Evolutionary conservation across 306 rosid species (phyloP), one percentile per base, ranked within the genome.

Genomic region (Corylus americana): DNA sequence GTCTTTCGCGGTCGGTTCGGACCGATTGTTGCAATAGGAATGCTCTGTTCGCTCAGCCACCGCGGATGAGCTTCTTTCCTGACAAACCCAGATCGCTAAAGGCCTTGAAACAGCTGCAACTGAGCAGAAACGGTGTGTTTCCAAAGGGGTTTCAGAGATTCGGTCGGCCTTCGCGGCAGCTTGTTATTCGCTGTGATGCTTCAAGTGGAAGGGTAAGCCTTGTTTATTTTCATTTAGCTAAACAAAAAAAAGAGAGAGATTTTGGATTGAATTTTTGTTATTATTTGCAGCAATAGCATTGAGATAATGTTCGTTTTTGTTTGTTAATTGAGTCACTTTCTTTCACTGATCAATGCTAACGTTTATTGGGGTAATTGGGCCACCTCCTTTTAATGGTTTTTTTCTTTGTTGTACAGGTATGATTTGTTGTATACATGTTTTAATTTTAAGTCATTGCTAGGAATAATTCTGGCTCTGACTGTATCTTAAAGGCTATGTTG

Each of bases 141-240:
- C n/a, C 85, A 13, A 83, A 82, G 75, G 92, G 88, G 55, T 75
- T 58, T 70, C 67, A 16, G 11, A 80, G 84, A 70, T 69, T 69
- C 79, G 61, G 82, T 3, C 82, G 86, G 79, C 78, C 48, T 50
- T 77, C 86, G 9, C 76, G 74, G 39, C 83, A 8, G 11, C 83
- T 87, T 63, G 80, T 75, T 83, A 89, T 93, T 47, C 91, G 91
- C 16, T 88, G 98, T 51, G 82, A 85, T 2, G 81, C 91, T 80
- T 74, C 99, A 11, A 82, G 64, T 80, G 99, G 96, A 89, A 93
- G 93, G 90, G 99, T 95, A 87, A 8, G 78, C 13, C 44, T 10
- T 76, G 31, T 7, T 25, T 25, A 14, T 18, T 25, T 31, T 61
- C 18, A 27, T 51, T 85, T 11, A 9, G n/a, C 8, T 64, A 29